phyloP scores from a whole-genome alignment of 441 rosid species.

The Corymbia calophylla region DNA sequence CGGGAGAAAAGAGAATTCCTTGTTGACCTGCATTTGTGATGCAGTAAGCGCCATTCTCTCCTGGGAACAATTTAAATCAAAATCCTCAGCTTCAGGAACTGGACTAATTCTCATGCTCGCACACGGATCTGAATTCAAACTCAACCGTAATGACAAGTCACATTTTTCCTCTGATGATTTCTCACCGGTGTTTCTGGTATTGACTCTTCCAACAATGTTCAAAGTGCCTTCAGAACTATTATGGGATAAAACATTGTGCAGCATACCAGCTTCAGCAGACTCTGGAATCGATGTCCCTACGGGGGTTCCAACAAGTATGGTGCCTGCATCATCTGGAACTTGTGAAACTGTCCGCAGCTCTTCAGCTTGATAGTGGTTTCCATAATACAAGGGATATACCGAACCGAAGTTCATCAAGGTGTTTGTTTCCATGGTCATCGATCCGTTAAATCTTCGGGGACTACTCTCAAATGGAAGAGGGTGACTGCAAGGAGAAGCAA shows the following conservation, averaged over 20 bases:
- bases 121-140: constrained; percentile 37
- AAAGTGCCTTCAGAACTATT: constrained; percentile 18
- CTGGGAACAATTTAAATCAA: constrained; percentile 29
- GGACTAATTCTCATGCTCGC: constrained; percentile 19
- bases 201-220: constrained; percentile 12
- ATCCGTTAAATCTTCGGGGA: constrained; percentile 16
- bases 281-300: constrained; percentile 21
- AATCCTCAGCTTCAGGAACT: constrained; percentile 27
- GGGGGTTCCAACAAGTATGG: constrained; percentile 40
- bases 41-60: constrained; percentile 28
- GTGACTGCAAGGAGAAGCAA: constrained; percentile 23
- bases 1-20: constrained; percentile 57
- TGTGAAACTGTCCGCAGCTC: constrained; percentile 12
- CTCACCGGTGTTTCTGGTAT: constrained; percentile 15
- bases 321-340: constrained; percentile 7
- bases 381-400: constrained; percentile 46
- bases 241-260: constrained; percentile 17
- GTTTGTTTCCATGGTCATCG: constrained; percentile 27
- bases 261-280: constrained; percentile 16
- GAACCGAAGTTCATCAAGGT: constrained; percentile 20
- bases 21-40: constrained; percentile 19
- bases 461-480: constrained; percentile 31
- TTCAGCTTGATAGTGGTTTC: constrained; percentile 16
- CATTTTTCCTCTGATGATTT: constrained; percentile 34
- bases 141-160: constrained; percentile 81